A percentile compares a stretch with the other conserved stretches of the same genome.
Evolutionary conservation across 78 protist genomes (phyloP).

Genomic region (Dictyostelium firmibasis): DNA sequence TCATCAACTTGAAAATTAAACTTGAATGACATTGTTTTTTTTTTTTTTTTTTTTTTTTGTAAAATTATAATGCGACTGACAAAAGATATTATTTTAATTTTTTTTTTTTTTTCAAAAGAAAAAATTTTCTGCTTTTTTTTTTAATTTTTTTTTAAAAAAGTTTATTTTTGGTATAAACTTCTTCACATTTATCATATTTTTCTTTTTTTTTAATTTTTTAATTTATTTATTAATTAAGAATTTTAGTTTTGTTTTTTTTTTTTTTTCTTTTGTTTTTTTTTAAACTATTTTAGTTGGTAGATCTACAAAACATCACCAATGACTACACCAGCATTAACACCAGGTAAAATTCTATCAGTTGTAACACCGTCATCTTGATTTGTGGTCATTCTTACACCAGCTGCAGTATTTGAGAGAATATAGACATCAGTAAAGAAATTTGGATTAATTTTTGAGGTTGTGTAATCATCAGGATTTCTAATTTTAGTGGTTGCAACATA

Average conservation of each 20-base stretch:
- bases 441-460: conserved; percentile 8
- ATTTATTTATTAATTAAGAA: neutral
- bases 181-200: neutral
- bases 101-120: neutral
- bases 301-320: too few relatives aligned
- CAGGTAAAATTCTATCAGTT: conserved; percentile 6
- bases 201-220: neutral
- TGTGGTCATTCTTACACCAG: neutral
- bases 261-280: conserved; percentile 15
- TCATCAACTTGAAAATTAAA: conserved; percentile 26
- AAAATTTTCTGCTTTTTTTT: too few relatives aligned
- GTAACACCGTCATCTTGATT: neutral
- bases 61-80: neutral
- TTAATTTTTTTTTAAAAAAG: neutral
- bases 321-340: neutral
- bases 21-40: conserved; percentile 28
- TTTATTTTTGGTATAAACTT: too few relatives aligned
- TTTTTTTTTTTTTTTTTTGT: neutral
- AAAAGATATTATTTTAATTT: too few relatives aligned
- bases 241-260: neutral
- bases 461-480: neutral
- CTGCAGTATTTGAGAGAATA: neutral
- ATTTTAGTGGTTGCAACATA: neutral
- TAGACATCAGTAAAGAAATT: neutral
- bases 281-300: neutral